phyloP scores from a whole-genome alignment of 192 early-diverging fungal genomes.

The Chytriomyces sp. region DNA sequence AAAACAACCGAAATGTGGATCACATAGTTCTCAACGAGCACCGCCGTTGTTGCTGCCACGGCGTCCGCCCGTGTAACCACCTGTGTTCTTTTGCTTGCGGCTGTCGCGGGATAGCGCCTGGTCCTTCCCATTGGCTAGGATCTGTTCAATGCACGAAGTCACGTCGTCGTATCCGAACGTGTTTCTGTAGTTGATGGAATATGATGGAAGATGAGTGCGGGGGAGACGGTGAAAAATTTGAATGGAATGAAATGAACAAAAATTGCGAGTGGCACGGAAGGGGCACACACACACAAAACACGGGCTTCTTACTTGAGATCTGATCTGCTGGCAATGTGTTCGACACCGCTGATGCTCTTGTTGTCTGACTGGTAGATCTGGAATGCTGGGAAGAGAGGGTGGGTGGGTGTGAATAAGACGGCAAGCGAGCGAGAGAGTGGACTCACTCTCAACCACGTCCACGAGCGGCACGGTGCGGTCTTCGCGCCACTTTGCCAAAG shows the following conservation, averaged over 20 bases:
- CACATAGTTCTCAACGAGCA: too few species aligned
- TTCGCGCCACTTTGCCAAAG: constrained; percentile 18
- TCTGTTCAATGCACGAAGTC: not conserved
- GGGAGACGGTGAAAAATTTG: not conserved
- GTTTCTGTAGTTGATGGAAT: constrained; percentile 19
- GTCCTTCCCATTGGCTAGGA: constrained; percentile 25
- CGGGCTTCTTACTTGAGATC: constrained; percentile 30
- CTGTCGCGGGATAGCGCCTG: constrained; percentile 4
- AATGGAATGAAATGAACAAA: not conserved
- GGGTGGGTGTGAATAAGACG: not conserved
- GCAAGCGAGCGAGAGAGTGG: not conserved
- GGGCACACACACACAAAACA: not conserved
- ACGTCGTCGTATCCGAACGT: constrained; percentile 16
- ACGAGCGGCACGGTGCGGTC: constrained; percentile 26
- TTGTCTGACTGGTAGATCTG: constrained; percentile 19
- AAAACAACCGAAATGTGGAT: too few species aligned
- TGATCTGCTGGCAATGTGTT: constrained; percentile 16
- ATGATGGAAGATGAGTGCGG: not conserved
- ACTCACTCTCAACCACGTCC: constrained; percentile 25
- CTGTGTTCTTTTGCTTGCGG: not conserved
- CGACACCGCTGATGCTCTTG: constrained; percentile 11
- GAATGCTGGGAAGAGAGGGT: constrained; percentile 6
- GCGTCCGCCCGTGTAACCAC: not conserved
- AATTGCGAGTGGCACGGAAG: not conserved
- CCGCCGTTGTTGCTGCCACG: not conserved